Percentiles rank a stretch among this genome's conserved stretches.
These are phyloP conservation scores for Trypanosoma brucei DNA, from an alignment of 208 protist species.

Conservation along the genomic window DNA sequence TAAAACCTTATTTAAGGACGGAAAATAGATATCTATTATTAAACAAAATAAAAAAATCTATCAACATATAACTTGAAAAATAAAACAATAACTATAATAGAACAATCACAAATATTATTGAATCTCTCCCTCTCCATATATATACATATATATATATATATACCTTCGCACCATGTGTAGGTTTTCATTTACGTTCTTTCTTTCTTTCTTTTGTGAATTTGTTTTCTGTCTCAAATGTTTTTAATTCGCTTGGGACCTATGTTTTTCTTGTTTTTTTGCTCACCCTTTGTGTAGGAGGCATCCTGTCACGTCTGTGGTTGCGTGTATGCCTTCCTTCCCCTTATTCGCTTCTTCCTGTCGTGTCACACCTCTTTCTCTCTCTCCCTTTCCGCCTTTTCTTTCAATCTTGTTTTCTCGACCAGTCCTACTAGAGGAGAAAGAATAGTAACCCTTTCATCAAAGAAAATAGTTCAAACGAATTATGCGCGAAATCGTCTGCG, in stretches of 20 bases:
- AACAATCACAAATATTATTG: background rate
- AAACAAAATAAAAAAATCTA: too few relatives aligned
- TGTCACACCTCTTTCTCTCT: background rate
- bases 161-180: background rate
- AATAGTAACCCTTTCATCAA: slow-evolving; percentile 8
- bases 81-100: too few relatives aligned
- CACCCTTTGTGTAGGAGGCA: too few relatives aligned
- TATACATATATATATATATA: background rate
- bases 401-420: background rate
- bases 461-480: slow-evolving; percentile 9
- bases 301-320: background rate
- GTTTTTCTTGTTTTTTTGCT: too few relatives aligned
- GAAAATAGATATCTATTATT: too few relatives aligned
- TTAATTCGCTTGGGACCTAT: too few relatives aligned
- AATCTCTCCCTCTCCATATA: background rate
- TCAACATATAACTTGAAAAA: too few relatives aligned
- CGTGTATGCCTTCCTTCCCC: background rate
- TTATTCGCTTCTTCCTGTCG: background rate
- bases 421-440: background rate
- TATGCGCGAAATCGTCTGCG: slow-evolving; percentile 89
- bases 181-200: background rate
- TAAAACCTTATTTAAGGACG: too few relatives aligned
- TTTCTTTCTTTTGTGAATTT: background rate
- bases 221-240: slow-evolving; percentile 3
- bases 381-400: background rate